A percentile compares a stretch with the other conserved stretches of the same genome.
These are phyloP conservation scores for Mucor irregularis DNA, from an alignment of 371 early-diverging fungal species.

Conservation along the genomic window DNA sequence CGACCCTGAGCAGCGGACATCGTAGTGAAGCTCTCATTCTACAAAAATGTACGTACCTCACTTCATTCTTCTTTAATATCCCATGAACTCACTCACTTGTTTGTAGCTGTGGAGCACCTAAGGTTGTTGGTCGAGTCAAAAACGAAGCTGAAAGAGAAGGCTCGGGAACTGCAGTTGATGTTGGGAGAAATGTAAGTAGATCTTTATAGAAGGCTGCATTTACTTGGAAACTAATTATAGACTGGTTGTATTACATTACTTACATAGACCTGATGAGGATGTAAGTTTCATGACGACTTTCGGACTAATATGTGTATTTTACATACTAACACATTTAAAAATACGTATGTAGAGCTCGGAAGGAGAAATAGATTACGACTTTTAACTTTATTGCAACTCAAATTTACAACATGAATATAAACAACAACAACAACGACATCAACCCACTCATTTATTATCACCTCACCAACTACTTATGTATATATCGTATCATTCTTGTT, in stretches of 20 bases:
- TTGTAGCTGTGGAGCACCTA: slow-evolving; percentile 20
- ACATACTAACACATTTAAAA: background rate
- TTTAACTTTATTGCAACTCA: background rate
- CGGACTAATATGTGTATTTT: background rate
- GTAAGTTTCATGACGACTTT: slow-evolving; percentile 7
- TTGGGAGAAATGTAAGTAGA: slow-evolving; percentile 28
- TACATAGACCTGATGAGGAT: slow-evolving; percentile 30
- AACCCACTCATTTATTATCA: too few species aligned
- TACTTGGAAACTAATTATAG: too few species aligned
- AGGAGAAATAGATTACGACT: slow-evolving; percentile 20
- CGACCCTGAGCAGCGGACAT: slow-evolving; percentile 61
- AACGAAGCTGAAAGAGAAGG: slow-evolving; percentile 18
- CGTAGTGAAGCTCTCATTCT: slow-evolving; percentile 52
- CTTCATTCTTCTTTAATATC: background rate
- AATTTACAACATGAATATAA: background rate
- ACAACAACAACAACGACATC: background rate
- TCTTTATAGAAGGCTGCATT: too few species aligned
- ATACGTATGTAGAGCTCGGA: slow-evolving; percentile 25
- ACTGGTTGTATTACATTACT: too few species aligned
- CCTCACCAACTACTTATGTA: too few species aligned
- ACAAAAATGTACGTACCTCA: slow-evolving; percentile 18
- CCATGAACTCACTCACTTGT: background rate
- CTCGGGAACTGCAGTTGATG: slow-evolving; percentile 16
- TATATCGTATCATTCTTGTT: too few species aligned
- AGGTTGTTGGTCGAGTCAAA: slow-evolving; percentile 22